Conservation (phyloP, 23 red algal species). For the Gracilaria vermiculophylla region DNA sequence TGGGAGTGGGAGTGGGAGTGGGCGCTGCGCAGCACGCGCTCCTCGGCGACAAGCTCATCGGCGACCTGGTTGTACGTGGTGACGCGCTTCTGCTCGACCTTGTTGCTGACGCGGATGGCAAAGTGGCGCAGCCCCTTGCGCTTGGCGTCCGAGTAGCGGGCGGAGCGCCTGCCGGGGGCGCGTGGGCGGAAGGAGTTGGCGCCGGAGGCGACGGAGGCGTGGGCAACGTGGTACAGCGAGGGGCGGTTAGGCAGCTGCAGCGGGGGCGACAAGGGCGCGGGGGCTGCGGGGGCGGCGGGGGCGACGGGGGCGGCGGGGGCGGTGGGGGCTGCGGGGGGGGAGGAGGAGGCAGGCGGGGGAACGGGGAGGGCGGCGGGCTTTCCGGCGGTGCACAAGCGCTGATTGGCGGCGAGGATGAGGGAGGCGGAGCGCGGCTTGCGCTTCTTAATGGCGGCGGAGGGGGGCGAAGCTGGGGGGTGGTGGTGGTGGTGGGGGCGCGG, state of each 20-base stretch:
- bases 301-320: neutral
- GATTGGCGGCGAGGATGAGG: constrained; percentile 51
- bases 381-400: neutral
- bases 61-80: constrained; percentile 96
- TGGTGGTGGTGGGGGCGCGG: neutral
- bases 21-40: constrained; percentile 6
- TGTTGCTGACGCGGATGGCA: constrained; percentile 83
- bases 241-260: too few relatives aligned
- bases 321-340: neutral
- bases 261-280: too few relatives aligned
- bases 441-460: constrained; percentile 54
- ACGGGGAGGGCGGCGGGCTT: neutral
- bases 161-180: neutral
- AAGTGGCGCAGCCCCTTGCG: constrained; percentile 90
- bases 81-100: constrained; percentile 84
- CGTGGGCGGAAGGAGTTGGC: neutral
- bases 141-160: constrained; percentile 35
- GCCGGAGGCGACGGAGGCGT: neutral
- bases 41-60: constrained; percentile 88
- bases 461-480: constrained; percentile 2
- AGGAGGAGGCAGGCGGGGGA: neutral
- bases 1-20: neutral
- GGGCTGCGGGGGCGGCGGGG: neutral
- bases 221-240: neutral
- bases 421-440: constrained; percentile 46